A percentile compares a stretch with the other conserved stretches of the same genome.
Evolutionary conservation across 257 asterid species (phyloP).

Genomic region (Salvia miltiorrhiza): DNA sequence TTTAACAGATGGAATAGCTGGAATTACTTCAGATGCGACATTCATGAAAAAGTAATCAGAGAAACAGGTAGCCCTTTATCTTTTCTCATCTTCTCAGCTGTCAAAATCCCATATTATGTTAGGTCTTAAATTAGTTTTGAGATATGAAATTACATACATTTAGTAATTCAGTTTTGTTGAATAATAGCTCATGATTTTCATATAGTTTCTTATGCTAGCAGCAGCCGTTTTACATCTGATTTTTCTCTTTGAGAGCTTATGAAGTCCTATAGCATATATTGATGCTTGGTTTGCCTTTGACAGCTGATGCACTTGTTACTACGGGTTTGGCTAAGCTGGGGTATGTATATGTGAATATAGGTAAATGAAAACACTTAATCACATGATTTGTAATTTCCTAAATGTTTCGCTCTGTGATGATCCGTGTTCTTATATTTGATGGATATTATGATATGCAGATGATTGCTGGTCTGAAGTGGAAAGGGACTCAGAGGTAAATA

Average conservation of each 20-base stretch:
- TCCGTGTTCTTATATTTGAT: not conserved
- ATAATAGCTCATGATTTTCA: not conserved
- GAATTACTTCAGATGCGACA: slow-evolving; percentile 87
- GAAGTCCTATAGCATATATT: not conserved
- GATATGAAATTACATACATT: not conserved
- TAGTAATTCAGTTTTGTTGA: not conserved
- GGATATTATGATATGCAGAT: slow-evolving; percentile 50
- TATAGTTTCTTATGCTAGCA: not conserved
- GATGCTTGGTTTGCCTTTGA: slow-evolving; percentile 10
- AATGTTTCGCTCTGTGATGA: not conserved
- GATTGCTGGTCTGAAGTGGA: slow-evolving; percentile 83
- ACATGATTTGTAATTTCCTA: not conserved
- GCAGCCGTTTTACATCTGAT: not conserved
- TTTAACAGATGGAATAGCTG: slow-evolving; percentile 85
- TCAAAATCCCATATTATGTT: not conserved
- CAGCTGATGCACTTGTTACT: slow-evolving; percentile 90
- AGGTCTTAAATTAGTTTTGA: not conserved
- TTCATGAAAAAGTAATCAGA: slow-evolving; percentile 69
- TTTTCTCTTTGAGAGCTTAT: not conserved
- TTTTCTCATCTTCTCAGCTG: not conserved
- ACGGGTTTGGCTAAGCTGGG: slow-evolving; percentile 88
- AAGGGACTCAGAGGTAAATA: slow-evolving; percentile 56
- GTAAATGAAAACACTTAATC: slow-evolving; percentile 28
- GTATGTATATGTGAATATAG: slow-evolving; percentile 71
- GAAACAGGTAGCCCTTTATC: slow-evolving; percentile 67